Base-by-base conservation (phyloP, 805 yeast species). In the Starmerella gropengiesseri region DNA sequence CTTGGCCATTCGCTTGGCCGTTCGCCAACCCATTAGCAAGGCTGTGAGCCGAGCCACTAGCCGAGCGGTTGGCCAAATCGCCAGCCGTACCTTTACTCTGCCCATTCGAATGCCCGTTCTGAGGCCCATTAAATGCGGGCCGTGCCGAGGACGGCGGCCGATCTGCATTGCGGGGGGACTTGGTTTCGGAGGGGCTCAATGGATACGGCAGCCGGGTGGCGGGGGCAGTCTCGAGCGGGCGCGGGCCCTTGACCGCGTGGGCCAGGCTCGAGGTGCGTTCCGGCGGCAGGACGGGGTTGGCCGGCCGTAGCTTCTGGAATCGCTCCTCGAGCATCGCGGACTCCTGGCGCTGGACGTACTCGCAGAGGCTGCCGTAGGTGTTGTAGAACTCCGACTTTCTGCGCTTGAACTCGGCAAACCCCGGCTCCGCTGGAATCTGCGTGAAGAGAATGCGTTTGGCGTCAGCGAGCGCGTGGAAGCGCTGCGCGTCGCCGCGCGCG, bases 281-380 rank as follows among this genome's bases (percentile, higher is more conserved):
- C 55, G 2, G 37, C 37, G 29, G 37, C 21, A 29, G 8, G 20
- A 20, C 14, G 21, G 37, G 4, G 12, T 55, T 46, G 26, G 31
- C 27, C 12, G 46, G 42, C 23, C 51, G 31, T 29, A 50, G 46
- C 20, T 36, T 29, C 37, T 37, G 44, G 44, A 48, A 50, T 7
- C 53, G 43, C 40, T 40, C 39, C 25, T 48, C 50, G 37, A 50
- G 42, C 9, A 32, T 8, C 20, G 22, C 31, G 20, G 39, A 26
- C 27, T 48, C 43, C 14, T 40, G 43, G 40, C 31, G 37, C 29
- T 44, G 33, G 19, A 30, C 37, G 20, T 42, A 35, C 8, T 29
- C 30, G n/a, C 25, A 17, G 30, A 48, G 31, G 13, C 38, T 28
- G n/a, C 11, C 7, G 33, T 31, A 48, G 9, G 41, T 39, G 27